A percentile compares a stretch with the other conserved stretches of the same genome.
Conservation (phyloP, 2,329 filamentous ascomycete genomes). For the Drechslera avenae region DNA sequence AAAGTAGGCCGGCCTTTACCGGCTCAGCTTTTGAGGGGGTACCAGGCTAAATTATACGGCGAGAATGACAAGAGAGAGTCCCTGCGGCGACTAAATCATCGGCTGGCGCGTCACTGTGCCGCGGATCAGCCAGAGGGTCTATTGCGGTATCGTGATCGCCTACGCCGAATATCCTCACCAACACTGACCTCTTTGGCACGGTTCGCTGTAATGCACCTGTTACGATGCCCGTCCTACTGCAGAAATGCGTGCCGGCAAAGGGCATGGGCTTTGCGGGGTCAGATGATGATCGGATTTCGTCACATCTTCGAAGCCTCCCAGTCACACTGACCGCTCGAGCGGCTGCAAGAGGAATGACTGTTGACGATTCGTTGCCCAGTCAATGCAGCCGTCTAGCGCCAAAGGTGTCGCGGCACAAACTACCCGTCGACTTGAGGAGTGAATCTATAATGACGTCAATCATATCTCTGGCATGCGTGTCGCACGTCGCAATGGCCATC, state of each 20-base stretch:
- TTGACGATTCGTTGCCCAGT: background rate
- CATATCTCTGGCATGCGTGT: slow-evolving; percentile 4
- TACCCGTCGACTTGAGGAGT: background rate
- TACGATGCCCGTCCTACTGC: background rate
- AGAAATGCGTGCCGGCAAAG: background rate
- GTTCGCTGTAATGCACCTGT: background rate
- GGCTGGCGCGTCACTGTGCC: slow-evolving; percentile 6
- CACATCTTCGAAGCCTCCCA: slow-evolving; percentile 2
- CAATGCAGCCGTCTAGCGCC: background rate
- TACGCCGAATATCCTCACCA: slow-evolving; percentile 5
- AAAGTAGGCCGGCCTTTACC: background rate
- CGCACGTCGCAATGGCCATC: background rate
- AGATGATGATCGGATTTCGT: slow-evolving; percentile 4
- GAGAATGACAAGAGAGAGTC: background rate
- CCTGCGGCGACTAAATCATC: slow-evolving; percentile 2
- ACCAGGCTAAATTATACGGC: background rate
- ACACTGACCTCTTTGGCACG: background rate
- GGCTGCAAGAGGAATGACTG: slow-evolving; percentile 6
- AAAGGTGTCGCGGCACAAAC: slow-evolving; percentile 1
- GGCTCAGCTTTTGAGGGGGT: background rate
- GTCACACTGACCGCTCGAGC: background rate
- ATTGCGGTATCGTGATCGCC: slow-evolving; percentile 8
- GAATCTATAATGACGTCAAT: slow-evolving; percentile 12
- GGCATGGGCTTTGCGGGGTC: slow-evolving; percentile 5
- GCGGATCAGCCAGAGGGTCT: slow-evolving; percentile 6